Evolutionary conservation across 768 basidiomycete species (phyloP).

Genomic region (Lentinula edodes): DNA sequence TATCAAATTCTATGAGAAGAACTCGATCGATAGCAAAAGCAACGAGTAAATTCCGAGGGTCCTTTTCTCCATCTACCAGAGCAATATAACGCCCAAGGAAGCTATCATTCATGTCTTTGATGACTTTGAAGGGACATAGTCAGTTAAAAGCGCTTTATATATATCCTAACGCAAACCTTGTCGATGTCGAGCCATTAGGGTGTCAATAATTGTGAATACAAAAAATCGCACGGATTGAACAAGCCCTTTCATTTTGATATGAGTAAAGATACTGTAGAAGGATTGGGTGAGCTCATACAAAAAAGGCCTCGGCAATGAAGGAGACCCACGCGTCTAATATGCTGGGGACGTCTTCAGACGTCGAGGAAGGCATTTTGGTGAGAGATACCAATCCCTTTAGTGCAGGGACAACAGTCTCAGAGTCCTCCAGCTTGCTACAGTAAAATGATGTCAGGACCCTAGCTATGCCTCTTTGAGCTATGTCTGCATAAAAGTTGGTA

Average conservation of each 20-base stretch:
- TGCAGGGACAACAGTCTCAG: conserved; percentile 77
- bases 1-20: conserved; percentile 84
- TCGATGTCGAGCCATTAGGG: conserved; percentile 65
- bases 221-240: conserved; percentile 77
- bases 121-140: conserved; percentile 32
- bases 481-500: conserved; percentile 5
- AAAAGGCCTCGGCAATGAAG: background rate
- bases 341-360: conserved; percentile 55
- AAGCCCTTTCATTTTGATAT: conserved; percentile 78
- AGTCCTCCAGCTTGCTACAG: conserved; percentile 80
- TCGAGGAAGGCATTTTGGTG: conserved; percentile 56
- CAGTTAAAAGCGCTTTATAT: background rate
- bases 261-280: conserved; percentile 41
- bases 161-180: conserved; percentile 39
- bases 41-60: conserved; percentile 88
- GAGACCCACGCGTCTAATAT: conserved; percentile 53
- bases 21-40: conserved; percentile 88
- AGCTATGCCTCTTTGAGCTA: conserved; percentile 38
- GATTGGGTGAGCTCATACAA: conserved; percentile 30
- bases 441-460: conserved; percentile 81
- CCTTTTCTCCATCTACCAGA: conserved; percentile 94
- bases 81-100: conserved; percentile 74
- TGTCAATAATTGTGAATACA: conserved; percentile 80
- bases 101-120: conserved; percentile 64
- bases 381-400: conserved; percentile 71